A percentile compares a stretch with the other conserved stretches of the same genome.
Conservation (phyloP, 1,284 basidiomycete species). For the Papiliotrema laurentii region DNA sequence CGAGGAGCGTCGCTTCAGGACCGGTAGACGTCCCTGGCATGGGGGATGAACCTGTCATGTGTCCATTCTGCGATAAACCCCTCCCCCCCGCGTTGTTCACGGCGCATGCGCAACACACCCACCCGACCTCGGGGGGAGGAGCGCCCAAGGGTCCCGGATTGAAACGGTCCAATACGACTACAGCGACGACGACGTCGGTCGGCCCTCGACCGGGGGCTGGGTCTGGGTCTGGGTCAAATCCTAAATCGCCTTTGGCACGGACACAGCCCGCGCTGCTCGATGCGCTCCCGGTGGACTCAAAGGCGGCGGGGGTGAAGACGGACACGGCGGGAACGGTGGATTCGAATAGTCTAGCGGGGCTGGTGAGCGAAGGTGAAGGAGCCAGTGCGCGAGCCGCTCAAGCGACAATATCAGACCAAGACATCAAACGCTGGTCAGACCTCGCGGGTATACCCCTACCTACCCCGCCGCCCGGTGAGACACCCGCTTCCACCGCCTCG, state of each 20-base stretch:
- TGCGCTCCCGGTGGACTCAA: conserved; percentile 11
- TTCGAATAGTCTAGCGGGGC: too few species aligned
- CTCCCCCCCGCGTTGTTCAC: conserved; percentile 30
- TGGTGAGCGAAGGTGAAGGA: too few species aligned
- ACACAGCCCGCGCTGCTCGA: conserved; percentile 4
- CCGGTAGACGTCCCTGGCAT: conserved; percentile 21
- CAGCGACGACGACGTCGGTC: background rate
- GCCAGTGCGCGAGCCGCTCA: conserved; percentile 24
- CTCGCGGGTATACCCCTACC: conserved; percentile 24
- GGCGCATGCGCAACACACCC: conserved; percentile 1
- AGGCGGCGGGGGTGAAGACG: background rate
- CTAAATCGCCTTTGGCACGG: too few species aligned
- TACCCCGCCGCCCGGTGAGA: background rate
- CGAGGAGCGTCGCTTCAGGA: background rate
- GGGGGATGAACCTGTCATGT: conserved; percentile 37
- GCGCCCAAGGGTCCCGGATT: background rate
- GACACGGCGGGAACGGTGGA: conserved; percentile 1
- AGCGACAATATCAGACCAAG: conserved; percentile 28
- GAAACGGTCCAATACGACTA: background rate
- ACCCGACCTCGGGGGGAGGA: background rate
- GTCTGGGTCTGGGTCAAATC: too few species aligned
- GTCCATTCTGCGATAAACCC: conserved; percentile 39
- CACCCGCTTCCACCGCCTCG: too few species aligned
- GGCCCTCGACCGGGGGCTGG: background rate
- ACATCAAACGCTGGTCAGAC: conserved; percentile 32